Percentiles rank a stretch among this genome's conserved stretches.
Evolutionary conservation across 495 filamentous ascomycete species (phyloP).

Genomic region (Daldinia bambusicola): DNA sequence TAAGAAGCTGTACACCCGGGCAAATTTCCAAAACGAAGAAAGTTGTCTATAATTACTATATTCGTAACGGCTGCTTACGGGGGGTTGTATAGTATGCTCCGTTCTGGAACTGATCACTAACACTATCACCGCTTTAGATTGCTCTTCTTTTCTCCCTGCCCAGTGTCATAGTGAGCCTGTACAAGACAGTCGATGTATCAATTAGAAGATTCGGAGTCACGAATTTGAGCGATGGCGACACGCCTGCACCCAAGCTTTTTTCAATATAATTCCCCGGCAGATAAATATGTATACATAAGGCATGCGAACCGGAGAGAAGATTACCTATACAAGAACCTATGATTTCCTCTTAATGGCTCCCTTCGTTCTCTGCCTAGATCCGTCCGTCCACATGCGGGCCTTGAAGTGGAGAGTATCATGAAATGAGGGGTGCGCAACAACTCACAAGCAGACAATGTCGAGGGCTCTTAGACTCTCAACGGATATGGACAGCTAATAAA

Average conservation of each 20-base stretch:
- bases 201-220: not conserved
- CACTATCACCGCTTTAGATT: not conserved
- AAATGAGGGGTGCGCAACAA: not conserved
- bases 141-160: not conserved
- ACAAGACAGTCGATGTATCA: not conserved
- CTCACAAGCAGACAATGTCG: not conserved
- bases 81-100: not conserved
- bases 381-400: not conserved
- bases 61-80: not conserved
- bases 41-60: not conserved
- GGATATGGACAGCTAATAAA: not conserved
- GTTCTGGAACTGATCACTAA: not conserved
- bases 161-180: not conserved
- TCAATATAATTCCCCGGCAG: not conserved
- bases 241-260: not conserved
- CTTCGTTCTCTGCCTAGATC: not conserved
- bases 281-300: constrained; percentile 5
- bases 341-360: not conserved
- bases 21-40: not conserved
- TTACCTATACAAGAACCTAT: not conserved
- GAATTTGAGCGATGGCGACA: not conserved
- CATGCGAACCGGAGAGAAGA: not conserved
- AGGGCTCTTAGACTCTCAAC: not conserved
- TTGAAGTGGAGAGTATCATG: not conserved
- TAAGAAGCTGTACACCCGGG: not conserved